These are phyloP conservation scores for Paramecium pentaurelia DNA, from an alignment of 73 alveolate genomes.

Conservation along the genomic window DNA sequence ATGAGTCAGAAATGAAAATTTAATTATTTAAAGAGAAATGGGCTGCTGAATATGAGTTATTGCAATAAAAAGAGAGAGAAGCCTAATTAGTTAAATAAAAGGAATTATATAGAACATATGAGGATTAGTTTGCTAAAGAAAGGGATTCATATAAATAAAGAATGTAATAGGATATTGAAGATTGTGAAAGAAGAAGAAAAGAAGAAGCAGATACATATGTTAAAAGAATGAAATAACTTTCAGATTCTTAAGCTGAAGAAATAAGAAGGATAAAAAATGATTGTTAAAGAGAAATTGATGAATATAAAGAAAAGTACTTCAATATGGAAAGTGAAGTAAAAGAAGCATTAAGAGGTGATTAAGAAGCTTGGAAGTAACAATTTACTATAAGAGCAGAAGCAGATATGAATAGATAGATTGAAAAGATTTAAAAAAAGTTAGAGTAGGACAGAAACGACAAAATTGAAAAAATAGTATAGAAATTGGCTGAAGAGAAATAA, in stretches of 20 bases:
- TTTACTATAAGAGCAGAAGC: conserved; percentile 39
- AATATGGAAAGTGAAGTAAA: conserved; percentile 46
- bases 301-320: conserved; percentile 52
- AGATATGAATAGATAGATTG: conserved; percentile 55
- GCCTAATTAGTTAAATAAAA: conserved; percentile 56
- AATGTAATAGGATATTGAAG: conserved; percentile 54
- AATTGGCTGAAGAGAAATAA: conserved; percentile 59
- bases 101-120: conserved; percentile 71
- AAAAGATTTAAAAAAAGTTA: conserved; percentile 45
- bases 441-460: conserved; percentile 60
- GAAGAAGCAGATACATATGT: conserved; percentile 59
- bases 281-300: conserved; percentile 55
- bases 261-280: conserved; percentile 43
- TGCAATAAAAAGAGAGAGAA: conserved; percentile 85
- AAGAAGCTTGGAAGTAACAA: conserved; percentile 49
- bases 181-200: conserved; percentile 42
- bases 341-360: conserved; percentile 52
- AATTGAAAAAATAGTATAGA: conserved; percentile 50
- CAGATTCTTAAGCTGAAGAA: conserved; percentile 55
- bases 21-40: conserved; percentile 78
- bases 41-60: conserved; percentile 81
- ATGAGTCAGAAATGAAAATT: conserved; percentile 82
- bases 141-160: conserved; percentile 79
- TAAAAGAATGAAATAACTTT: conserved; percentile 39
- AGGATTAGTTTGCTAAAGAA: conserved; percentile 74